phyloP scores from a whole-genome alignment of 1,284 basidiomycete species.

The Athelia psychrophila region DNA sequence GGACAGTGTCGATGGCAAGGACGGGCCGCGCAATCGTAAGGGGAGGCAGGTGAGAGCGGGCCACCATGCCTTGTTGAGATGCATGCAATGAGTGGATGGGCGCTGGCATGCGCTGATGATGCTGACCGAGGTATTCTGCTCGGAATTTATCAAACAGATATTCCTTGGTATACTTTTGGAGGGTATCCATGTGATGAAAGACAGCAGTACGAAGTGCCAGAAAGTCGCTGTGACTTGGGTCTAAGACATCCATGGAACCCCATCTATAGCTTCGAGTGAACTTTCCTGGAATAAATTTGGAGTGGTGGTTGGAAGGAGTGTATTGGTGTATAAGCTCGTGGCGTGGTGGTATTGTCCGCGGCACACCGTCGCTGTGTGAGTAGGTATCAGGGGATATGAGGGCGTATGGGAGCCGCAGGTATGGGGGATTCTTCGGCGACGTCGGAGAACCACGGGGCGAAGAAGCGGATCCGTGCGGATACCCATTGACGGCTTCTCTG shows the following conservation, averaged over 20 bases:
- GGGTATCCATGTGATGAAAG: slow-evolving; percentile 81
- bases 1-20: slow-evolving; percentile 70
- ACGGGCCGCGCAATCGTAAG: slow-evolving; percentile 57
- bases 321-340: slow-evolving; percentile 71
- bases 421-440: slow-evolving; percentile 46
- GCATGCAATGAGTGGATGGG: slow-evolving; percentile 43
- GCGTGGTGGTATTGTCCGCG: slow-evolving; percentile 48
- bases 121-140: slow-evolving; percentile 51
- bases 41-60: slow-evolving; percentile 38
- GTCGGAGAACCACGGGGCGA: slow-evolving; percentile 10
- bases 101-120: slow-evolving; percentile 40
- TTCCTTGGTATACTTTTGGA: slow-evolving; percentile 79
- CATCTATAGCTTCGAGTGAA: slow-evolving; percentile 73
- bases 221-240: slow-evolving; percentile 77
- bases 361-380: slow-evolving; percentile 76
- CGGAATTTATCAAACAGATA: slow-evolving; percentile 80
- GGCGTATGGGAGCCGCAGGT: slow-evolving; percentile 70
- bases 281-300: slow-evolving; percentile 54
- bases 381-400: slow-evolving; percentile 78
- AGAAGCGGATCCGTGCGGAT: slow-evolving; percentile 50
- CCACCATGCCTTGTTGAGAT: slow-evolving; percentile 32
- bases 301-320: slow-evolving; percentile 47
- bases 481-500: slow-evolving; percentile 47
- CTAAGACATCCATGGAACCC: slow-evolving; percentile 76
- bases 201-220: slow-evolving; percentile 67